Percentiles rank a stretch among this genome's conserved stretches.
Evolutionary conservation across 805 yeast species (phyloP).

Genomic region (Hanseniaspora guilliermondii): DNA sequence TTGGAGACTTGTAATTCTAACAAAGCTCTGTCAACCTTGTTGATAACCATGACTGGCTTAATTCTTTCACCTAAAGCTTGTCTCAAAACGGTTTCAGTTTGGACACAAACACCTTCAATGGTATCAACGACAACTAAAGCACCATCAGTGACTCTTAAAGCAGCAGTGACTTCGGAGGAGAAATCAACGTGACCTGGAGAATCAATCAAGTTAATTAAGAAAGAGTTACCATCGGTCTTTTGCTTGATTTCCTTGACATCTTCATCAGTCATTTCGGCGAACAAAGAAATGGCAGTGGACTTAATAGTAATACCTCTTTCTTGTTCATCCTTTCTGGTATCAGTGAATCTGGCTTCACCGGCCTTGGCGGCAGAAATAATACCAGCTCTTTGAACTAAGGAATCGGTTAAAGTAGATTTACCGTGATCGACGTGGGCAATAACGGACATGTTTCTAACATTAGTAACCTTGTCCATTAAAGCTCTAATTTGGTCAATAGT

Average conservation of each 20-base stretch:
- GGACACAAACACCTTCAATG: constrained; percentile 99
- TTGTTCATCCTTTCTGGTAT: constrained; percentile 99
- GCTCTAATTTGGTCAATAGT: constrained; percentile 89
- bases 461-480: constrained; percentile 98
- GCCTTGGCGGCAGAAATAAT: constrained; percentile 99
- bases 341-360: constrained; percentile 99
- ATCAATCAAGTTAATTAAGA: constrained; percentile 95
- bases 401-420: constrained; percentile 97
- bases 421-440: constrained; percentile 99
- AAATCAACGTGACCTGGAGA: constrained; percentile 99
- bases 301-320: constrained; percentile 96
- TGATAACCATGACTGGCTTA: constrained; percentile 95
- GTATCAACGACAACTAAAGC: constrained; percentile 98
- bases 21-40: constrained; percentile 99
- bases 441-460: constrained; percentile 99
- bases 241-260: constrained; percentile 84
- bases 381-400: constrained; percentile 98
- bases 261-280: constrained; percentile 68
- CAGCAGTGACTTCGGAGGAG: constrained; percentile 99
- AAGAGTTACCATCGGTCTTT: constrained; percentile 75
- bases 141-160: constrained; percentile 99
- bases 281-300: constrained; percentile 90
- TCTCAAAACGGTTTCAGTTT: constrained; percentile 98
- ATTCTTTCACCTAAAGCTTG: constrained; percentile 99
- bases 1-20: constrained; percentile 96